Percentiles rank a stretch among this genome's conserved stretches.
Evolutionary conservation across 164 flowering plant genomes (phyloP).

Genomic region (Vitis rupestris): DNA sequence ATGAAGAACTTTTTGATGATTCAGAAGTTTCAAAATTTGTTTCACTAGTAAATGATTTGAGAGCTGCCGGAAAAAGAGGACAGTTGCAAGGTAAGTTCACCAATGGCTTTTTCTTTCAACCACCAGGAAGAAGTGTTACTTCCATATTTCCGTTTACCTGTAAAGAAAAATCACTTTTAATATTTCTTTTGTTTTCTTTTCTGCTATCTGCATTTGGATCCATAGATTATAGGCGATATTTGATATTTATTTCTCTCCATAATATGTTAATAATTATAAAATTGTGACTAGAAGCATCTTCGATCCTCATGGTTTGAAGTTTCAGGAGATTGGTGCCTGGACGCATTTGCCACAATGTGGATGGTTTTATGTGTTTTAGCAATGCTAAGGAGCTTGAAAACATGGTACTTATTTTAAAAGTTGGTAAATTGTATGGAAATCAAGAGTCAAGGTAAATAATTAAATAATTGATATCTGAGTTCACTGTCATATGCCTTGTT

Average conservation of each 20-base stretch:
- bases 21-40: slow-evolving; percentile 59
- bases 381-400: too few species aligned
- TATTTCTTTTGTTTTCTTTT: background rate
- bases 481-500: too few species aligned
- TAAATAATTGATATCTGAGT: too few species aligned
- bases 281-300: background rate
- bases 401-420: too few species aligned
- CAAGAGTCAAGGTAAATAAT: too few species aligned
- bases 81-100: slow-evolving; percentile 73
- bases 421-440: too few species aligned
- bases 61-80: slow-evolving; percentile 73
- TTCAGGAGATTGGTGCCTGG: background rate
- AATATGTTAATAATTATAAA: background rate
- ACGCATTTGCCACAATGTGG: background rate
- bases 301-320: background rate
- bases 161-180: too few species aligned
- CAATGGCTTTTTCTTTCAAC: background rate
- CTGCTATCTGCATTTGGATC: too few species aligned
- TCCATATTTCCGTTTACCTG: too few species aligned
- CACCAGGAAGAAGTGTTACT: too few species aligned
- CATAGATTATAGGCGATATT: background rate
- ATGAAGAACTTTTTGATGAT: slow-evolving; percentile 50
- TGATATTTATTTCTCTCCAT: background rate
- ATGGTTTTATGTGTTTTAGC: background rate
- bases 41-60: slow-evolving; percentile 69